Percentiles rank a stretch among this genome's conserved stretches.
Conservation (phyloP, 2,329 filamentous ascomycete genomes). For the Claviceps capensis region DNA sequence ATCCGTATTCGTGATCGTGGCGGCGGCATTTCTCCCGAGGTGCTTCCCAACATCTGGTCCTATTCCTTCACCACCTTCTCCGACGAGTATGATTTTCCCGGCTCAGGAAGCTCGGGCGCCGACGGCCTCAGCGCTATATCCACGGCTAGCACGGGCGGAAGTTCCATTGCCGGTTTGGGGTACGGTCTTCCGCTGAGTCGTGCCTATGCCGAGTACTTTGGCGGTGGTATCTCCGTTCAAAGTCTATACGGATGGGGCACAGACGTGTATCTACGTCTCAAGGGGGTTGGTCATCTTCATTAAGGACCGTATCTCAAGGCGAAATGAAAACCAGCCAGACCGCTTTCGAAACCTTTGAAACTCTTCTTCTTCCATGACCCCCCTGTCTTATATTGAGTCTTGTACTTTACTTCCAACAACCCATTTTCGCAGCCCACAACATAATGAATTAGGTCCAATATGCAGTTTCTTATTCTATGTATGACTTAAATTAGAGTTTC, state of each 20-base stretch:
- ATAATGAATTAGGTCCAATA: too few relatives aligned
- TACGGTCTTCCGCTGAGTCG: constrained; percentile 84
- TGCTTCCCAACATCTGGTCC: constrained; percentile 81
- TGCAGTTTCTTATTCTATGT: too few relatives aligned
- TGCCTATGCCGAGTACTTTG: constrained; percentile 97
- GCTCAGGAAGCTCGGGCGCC: constrained; percentile 33
- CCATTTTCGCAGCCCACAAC: too few relatives aligned
- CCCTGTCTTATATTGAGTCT: too few relatives aligned
- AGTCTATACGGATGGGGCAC: constrained; percentile 87
- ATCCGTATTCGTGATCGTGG: constrained; percentile 94
- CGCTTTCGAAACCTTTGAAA: too few relatives aligned
- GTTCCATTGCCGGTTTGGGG: constrained; percentile 81
- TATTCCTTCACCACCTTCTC: constrained; percentile 96
- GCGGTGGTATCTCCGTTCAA: constrained; percentile 88
- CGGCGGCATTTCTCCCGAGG: constrained; percentile 76
- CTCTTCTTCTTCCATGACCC: too few relatives aligned
- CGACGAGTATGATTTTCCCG: constrained; percentile 35
- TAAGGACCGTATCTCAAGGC: not conserved
- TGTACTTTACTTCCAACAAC: too few relatives aligned
- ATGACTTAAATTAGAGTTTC: too few relatives aligned
- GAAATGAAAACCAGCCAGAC: not conserved
- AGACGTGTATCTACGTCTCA: constrained; percentile 53
- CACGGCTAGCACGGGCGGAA: constrained; percentile 54
- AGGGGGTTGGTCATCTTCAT: constrained; percentile 45
- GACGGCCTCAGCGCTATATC: constrained; percentile 62